Conservation (phyloP, 768 basidiomycete species). For the Trametes coccinea region DNA sequence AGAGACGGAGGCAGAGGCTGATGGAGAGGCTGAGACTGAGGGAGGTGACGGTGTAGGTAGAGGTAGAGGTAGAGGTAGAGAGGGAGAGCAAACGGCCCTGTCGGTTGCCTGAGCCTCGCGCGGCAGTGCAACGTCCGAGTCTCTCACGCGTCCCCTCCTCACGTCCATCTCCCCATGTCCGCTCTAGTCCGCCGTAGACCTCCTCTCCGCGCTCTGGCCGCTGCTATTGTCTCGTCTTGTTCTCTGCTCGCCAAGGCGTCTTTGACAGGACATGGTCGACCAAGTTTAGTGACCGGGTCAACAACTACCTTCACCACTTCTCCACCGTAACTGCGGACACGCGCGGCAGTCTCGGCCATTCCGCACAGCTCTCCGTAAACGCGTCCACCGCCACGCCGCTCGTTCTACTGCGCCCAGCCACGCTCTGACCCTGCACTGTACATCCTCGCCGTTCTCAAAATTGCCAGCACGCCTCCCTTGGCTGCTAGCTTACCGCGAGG, state of each 20-base stretch:
- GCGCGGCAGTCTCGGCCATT: constrained; percentile 3
- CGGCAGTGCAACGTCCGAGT: background rate
- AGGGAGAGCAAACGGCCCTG: background rate
- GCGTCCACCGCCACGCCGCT: constrained; percentile 12
- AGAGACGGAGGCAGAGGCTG: background rate
- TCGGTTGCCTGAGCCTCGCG: background rate
- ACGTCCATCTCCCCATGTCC: background rate
- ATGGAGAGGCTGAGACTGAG: background rate
- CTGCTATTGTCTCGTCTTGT: background rate
- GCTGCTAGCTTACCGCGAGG: background rate
- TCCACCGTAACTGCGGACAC: background rate
- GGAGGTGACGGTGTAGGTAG: too few relatives aligned
- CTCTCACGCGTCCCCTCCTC: background rate
- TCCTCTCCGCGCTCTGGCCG: background rate
- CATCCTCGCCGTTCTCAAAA: background rate
- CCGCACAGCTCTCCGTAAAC: constrained; percentile 6
- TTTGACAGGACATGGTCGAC: too few relatives aligned
- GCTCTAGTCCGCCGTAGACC: background rate
- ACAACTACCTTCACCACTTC: background rate
- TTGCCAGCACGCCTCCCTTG: background rate
- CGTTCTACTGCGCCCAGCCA: constrained; percentile 1
- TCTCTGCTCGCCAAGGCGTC: background rate
- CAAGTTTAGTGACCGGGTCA: too few relatives aligned
- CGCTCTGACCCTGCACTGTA: background rate
- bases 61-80: background rate